A percentile compares a stretch with the other conserved stretches of the same genome.
These are phyloP conservation scores for Saturnispora saitoi DNA, from an alignment of 805 yeast genomes.

Conservation along the genomic window DNA sequence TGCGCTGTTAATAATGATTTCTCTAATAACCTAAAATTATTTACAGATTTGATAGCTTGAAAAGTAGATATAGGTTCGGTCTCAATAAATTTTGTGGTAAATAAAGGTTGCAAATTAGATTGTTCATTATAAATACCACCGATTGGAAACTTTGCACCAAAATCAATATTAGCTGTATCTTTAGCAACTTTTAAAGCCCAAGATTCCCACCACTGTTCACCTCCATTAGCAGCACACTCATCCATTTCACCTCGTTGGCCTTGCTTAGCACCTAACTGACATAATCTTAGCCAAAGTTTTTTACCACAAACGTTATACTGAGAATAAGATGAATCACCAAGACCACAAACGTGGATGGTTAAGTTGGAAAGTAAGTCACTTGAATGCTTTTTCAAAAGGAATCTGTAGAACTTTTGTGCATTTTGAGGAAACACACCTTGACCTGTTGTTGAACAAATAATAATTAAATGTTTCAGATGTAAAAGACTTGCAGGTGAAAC, in stretches of 20 bases:
- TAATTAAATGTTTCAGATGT: slow-evolving; percentile 26
- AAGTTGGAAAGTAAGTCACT: slow-evolving; percentile 51
- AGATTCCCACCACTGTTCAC: slow-evolving; percentile 66
- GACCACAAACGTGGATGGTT: slow-evolving; percentile 67
- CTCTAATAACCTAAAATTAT: neutral
- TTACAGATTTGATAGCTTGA: neutral
- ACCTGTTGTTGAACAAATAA: slow-evolving; percentile 84
- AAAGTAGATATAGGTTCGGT: neutral
- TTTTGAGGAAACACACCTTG: slow-evolving; percentile 90
- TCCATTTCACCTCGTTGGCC: slow-evolving; percentile 80
- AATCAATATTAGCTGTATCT: slow-evolving; percentile 2
- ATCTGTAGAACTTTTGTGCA: slow-evolving; percentile 64
- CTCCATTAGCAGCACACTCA: slow-evolving; percentile 69
- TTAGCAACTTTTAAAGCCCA: slow-evolving; percentile 51
- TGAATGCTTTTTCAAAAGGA: slow-evolving; percentile 57
- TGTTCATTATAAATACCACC: slow-evolving; percentile 4
- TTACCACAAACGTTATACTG: slow-evolving; percentile 81
- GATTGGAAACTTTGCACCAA: neutral
- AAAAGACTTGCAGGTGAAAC: slow-evolving; percentile 27
- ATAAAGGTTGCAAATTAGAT: neutral
- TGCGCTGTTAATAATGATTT: slow-evolving; percentile 39
- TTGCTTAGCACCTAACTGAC: slow-evolving; percentile 75
- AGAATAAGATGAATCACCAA: slow-evolving; percentile 91
- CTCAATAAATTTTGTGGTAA: neutral
- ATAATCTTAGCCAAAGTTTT: slow-evolving; percentile 68